Evolutionary conservation across 1,284 basidiomycete species (phyloP), one percentile per base, ranked within the genome.

Genomic region (Boletellus deceptivus): DNA sequence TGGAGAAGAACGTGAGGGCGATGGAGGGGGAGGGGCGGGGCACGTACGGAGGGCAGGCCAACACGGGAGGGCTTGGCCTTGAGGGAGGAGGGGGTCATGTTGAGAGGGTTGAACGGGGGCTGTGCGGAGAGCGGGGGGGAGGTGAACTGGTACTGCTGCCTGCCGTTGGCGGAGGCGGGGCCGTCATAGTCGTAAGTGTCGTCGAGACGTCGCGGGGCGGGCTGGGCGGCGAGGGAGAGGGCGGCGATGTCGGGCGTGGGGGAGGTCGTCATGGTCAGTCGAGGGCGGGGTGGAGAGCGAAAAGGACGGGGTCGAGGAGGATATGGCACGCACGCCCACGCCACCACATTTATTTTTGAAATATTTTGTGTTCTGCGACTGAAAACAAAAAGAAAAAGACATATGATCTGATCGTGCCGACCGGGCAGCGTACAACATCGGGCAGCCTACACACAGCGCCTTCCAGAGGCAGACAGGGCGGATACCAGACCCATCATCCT

Each of bases 161-260:
- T 80, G 66, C 66, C 72, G 53, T 73, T 75, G 59, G 68, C 68
- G 61, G 71, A 65, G 63, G 58, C 69, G 66, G 74, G 74, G 71
- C 75, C 78, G 69, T 89, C 86, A 72, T 84, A 88, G 76, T 91
- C 89, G 73, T 89, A 89, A 86, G 75, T 72, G 70, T 90, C 87
- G 75, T 90, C 82, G 77, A 86, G 79, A 78, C 85, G 86, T 82
- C 80, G 83, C 71, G 81, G 82, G 55, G 78, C 74, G 59, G 73
- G 68, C 64, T 74, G 72, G 48, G 80, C 76, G 71, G 78, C 77
- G 71, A 90, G 80, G 64, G 86, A 83, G 64, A 91, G 72, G 61
- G 83, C 75, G 49, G 85, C 82, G 60, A 91, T 80, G 74, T 90
- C 86, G 56, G 88, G 86, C 39, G 78, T 75, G 49, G 87, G 82